Conservation (phyloP, 352 stramenopile genomes). For the Globisporangium middletonii region DNA sequence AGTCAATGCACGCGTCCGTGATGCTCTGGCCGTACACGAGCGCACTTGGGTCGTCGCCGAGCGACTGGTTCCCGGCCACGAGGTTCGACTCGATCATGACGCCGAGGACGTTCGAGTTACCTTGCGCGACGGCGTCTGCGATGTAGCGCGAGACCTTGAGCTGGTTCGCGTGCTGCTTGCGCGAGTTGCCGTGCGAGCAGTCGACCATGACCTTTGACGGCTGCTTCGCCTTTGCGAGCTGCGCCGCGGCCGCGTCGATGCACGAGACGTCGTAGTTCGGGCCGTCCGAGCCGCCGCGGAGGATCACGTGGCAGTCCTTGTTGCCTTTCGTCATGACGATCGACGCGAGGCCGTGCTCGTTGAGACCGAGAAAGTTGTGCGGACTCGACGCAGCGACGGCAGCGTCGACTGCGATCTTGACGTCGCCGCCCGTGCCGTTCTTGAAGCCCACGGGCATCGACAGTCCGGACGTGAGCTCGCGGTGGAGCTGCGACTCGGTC, state of each 20-base stretch:
- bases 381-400: conserved; percentile 73
- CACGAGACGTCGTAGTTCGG: conserved; percentile 81
- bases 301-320: conserved; percentile 80
- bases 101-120: conserved; percentile 64
- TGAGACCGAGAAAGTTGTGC: conserved; percentile 87
- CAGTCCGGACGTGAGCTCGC: conserved; percentile 84
- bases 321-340: conserved; percentile 86
- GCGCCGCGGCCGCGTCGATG: conserved; percentile 52
- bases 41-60: conserved; percentile 56
- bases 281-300: conserved; percentile 62
- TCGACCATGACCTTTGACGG: conserved; percentile 82
- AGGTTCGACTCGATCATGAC: conserved; percentile 90
- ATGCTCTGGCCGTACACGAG: conserved; percentile 85
- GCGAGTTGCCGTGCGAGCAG: conserved; percentile 78
- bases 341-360: conserved; percentile 75
- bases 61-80: conserved; percentile 78
- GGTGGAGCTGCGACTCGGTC: conserved; percentile 87
- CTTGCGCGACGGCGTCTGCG: conserved; percentile 48
- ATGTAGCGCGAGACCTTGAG: conserved; percentile 71
- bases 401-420: conserved; percentile 83
- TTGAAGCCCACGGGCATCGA: conserved; percentile 91
- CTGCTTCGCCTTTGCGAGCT: conserved; percentile 65
- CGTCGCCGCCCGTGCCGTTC: conserved; percentile 82
- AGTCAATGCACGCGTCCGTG: conserved; percentile 83
- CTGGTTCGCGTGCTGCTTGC: conserved; percentile 40